phyloP scores from a whole-genome alignment of 768 basidiomycete species.

The Sutorius australiensis region DNA sequence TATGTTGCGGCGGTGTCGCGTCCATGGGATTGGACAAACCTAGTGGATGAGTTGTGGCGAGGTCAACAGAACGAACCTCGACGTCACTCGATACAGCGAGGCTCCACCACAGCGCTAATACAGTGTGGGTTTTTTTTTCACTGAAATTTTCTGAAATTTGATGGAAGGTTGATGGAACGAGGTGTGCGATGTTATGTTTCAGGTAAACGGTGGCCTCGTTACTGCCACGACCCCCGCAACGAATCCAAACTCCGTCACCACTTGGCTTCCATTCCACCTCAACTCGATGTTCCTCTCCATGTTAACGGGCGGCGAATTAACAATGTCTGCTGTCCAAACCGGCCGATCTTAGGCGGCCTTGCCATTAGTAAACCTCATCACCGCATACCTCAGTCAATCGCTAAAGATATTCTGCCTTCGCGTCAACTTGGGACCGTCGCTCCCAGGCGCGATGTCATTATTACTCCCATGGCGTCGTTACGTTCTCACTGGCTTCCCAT shows the following conservation, averaged over 20 bases:
- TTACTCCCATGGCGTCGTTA: neutral
- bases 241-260: neutral
- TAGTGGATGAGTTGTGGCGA: neutral
- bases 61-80: neutral
- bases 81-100: neutral
- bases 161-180: neutral
- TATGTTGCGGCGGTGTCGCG: neutral
- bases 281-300: neutral
- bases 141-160: neutral
- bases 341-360: no score
- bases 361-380: neutral
- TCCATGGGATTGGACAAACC: neutral
- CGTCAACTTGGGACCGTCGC: neutral
- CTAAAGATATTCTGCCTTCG: neutral
- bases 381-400: neutral
- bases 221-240: neutral
- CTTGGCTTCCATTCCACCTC: neutral
- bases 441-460: slow-evolving; percentile 9
- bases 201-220: neutral
- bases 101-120: neutral
- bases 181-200: neutral
- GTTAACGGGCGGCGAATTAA: neutral
- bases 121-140: neutral
- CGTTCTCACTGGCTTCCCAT: neutral
- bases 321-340: neutral